Conservation (phyloP, 371 early-diverging fungal species). For the Haplosporangium sp. region DNA sequence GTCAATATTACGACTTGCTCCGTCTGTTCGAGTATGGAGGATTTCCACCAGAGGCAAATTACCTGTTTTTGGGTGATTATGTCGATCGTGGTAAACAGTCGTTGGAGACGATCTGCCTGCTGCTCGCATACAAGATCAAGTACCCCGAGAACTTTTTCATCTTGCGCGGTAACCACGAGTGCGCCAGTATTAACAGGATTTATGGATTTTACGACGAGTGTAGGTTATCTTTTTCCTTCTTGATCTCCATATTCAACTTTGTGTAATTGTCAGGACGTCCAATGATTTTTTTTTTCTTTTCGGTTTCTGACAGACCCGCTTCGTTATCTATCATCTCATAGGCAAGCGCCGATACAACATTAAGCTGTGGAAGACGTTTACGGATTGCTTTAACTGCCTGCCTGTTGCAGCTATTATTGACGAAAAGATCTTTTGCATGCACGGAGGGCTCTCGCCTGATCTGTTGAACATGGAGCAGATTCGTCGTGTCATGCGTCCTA, state of each 20-base stretch:
- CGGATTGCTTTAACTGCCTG: slow-evolving; percentile 93
- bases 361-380: slow-evolving; percentile 94
- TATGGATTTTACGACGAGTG: slow-evolving; percentile 99
- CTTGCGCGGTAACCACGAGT: slow-evolving; percentile 97
- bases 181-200: slow-evolving; percentile 93
- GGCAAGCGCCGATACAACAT: slow-evolving; percentile 93
- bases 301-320: too few species aligned
- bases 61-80: slow-evolving; percentile 96
- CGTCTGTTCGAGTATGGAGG: slow-evolving; percentile 90
- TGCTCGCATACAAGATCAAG: slow-evolving; percentile 96
- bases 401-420: slow-evolving; percentile 96
- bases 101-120: slow-evolving; percentile 92
- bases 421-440: slow-evolving; percentile 95
- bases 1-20: slow-evolving; percentile 92
- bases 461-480: slow-evolving; percentile 91
- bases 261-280: too few species aligned
- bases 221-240: slow-evolving; percentile 61
- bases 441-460: slow-evolving; percentile 96
- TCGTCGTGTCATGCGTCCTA: slow-evolving; percentile 89
- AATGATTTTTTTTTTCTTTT: too few species aligned
- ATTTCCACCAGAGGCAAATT: slow-evolving; percentile 89
- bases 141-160: slow-evolving; percentile 96
- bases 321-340: slow-evolving; percentile 24
- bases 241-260: neutral
- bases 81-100: slow-evolving; percentile 97